Conservation (phyloP, 768 basidiomycete species). For the Suillus discolor region DNA sequence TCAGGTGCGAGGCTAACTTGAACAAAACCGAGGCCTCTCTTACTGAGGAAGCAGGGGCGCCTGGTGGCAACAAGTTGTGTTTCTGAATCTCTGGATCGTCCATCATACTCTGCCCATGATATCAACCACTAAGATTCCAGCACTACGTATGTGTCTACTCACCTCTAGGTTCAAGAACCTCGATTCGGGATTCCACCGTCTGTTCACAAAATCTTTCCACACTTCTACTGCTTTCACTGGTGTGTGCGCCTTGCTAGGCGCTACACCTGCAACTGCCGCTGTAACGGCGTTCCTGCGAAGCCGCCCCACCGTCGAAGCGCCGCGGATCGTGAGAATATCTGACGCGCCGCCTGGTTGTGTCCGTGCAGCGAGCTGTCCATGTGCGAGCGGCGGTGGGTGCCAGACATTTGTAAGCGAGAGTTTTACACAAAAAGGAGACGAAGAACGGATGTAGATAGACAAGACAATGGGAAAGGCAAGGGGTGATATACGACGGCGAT, state of each 20-base stretch:
- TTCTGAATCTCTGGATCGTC: conserved; percentile 78
- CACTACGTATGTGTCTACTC: conserved; percentile 31
- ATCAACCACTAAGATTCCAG: neutral
- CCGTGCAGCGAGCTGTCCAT: conserved; percentile 43
- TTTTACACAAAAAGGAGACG: conserved; percentile 31
- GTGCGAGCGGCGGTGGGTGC: conserved; percentile 29
- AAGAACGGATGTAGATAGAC: conserved; percentile 19
- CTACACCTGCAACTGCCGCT: conserved; percentile 15
- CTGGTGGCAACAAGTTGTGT: conserved; percentile 71
- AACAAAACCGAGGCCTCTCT: conserved; percentile 84
- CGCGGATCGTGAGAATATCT: conserved; percentile 65
- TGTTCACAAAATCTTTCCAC: conserved; percentile 77
- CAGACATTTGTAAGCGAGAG: conserved; percentile 21
- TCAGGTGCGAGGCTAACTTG: conserved; percentile 80
- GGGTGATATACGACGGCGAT: conserved; percentile 4
- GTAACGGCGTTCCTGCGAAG: conserved; percentile 62
- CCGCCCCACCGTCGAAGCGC: conserved; percentile 60
- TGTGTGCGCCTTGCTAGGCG: conserved; percentile 19
- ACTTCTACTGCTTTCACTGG: conserved; percentile 53
- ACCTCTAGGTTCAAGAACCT: conserved; percentile 85
- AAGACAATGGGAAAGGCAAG: conserved; percentile 2
- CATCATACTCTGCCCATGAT: conserved; percentile 62
- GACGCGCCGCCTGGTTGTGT: conserved; percentile 40
- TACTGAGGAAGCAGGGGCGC: conserved; percentile 58
- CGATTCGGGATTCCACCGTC: conserved; percentile 68